Evolutionary conservation across 768 basidiomycete species (phyloP).

Genomic region (Russula earlei): DNA sequence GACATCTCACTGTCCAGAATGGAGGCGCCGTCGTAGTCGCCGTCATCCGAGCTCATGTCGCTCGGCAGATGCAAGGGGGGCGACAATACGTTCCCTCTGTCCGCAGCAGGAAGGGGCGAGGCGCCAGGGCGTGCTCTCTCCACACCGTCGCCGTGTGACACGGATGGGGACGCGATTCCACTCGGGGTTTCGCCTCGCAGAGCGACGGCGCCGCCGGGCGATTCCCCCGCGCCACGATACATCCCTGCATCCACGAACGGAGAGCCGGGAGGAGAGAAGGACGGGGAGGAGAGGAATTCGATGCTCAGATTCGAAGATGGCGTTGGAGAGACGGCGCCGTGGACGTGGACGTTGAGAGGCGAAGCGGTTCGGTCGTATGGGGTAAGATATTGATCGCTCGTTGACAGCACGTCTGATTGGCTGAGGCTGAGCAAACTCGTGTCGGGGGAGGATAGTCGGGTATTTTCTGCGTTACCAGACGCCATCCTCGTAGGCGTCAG

Average conservation of each 20-base stretch:
- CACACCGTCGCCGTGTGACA: neutral
- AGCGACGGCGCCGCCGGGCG: neutral
- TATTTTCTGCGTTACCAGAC: neutral
- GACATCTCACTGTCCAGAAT: slow-evolving; percentile 11
- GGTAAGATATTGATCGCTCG: neutral
- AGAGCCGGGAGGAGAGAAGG: slow-evolving; percentile 11
- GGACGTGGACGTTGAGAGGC: neutral
- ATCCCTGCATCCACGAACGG: slow-evolving; percentile 4
- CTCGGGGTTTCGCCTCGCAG: neutral
- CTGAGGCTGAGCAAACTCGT: neutral
- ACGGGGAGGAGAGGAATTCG: slow-evolving; percentile 10
- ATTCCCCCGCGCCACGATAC: neutral
- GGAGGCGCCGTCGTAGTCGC: slow-evolving; percentile 12
- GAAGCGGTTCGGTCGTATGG: neutral
- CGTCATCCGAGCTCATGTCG: slow-evolving; percentile 14
- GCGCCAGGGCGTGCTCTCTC: neutral
- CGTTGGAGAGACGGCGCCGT: neutral
- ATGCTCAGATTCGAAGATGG: slow-evolving; percentile 8
- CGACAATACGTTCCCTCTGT: slow-evolving; percentile 14
- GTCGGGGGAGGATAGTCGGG: neutral
- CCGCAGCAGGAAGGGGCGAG: neutral
- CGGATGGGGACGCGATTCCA: neutral
- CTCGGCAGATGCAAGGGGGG: slow-evolving; percentile 12
- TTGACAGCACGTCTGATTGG: neutral
- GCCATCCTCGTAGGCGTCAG: neutral